Base-by-base conservation (phyloP, 2,329 filamentous ascomycete genomes). In the Fusarium poae region DNA sequence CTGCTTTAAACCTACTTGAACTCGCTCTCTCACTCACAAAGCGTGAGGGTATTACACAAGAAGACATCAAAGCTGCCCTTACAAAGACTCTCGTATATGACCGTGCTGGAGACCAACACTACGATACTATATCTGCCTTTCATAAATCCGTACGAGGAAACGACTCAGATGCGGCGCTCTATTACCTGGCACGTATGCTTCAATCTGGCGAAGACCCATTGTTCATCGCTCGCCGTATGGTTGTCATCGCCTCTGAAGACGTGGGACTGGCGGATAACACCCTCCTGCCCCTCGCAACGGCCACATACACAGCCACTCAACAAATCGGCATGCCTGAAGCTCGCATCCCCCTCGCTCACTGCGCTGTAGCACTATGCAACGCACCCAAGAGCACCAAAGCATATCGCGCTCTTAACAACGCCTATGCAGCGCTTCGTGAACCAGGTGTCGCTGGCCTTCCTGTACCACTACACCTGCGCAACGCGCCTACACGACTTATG, bases 81-180 rank as follows among this genome's bases (percentile, higher is more conserved):
- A 98, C 95, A 4, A 94, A 94, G 77, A 98, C 95, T 0, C 84
- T 98, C 3, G 94, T 98, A 16, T 98, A 98, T 80, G 96, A 99
- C 79, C 89, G 96, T 56, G 92, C 92, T 1, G 95, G 96, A 53
- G 96, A 99, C 79, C 93, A 97, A 77, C 96, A 98, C 81, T 99
- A 98, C 82, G 95, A 99, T 77, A 96, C 92, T 54, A 98, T 99
- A 75, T 97, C 93, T 1, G 96, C 96, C 30, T 96, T 98, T 74
- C 96, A 98, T 85, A 99, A 99, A 76, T 94, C 94, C 4, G 90
- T 98, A 12, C 91, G 96, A 45, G 96, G 96, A 40, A 91, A 89
- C 57, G 91, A 97, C 75, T 80, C 95, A 0, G 92, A 98, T 78
- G 96, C 95, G 0, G 87, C 95, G 0, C 85, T 99, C 2, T 99